Conservation (phyloP, 129 eudicot species). For the Rutidosis leptorrhynchoides region DNA sequence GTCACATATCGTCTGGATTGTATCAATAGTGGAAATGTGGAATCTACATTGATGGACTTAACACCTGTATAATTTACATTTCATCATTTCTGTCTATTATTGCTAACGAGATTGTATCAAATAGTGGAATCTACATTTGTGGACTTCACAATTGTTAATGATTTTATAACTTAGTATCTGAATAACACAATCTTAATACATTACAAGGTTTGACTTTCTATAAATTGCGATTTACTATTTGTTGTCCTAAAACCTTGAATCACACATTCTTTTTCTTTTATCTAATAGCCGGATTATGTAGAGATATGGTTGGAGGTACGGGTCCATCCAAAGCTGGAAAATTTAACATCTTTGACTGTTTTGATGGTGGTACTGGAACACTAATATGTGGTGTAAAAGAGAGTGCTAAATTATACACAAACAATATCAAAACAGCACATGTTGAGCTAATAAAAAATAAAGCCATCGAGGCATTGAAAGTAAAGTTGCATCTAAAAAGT, state of each 20-base stretch:
- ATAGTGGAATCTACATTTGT: no score
- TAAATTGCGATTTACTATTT: not conserved
- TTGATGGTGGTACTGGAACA: constrained; percentile 73
- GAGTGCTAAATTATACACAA: constrained; percentile 59
- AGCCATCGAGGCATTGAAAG: constrained; percentile 60
- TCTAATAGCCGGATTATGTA: constrained; percentile 64
- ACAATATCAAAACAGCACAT: constrained; percentile 59
- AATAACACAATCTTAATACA: not conserved
- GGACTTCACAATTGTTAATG: no score
- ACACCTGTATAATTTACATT: no score
- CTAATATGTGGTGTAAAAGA: constrained; percentile 72
- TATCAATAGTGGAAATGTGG: no score
- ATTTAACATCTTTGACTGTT: constrained; percentile 61
- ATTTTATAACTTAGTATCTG: no score
- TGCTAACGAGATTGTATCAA: no score
- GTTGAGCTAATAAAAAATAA: constrained; percentile 56
- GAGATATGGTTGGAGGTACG: constrained; percentile 56
- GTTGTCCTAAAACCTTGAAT: not conserved
- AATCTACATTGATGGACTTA: no score
- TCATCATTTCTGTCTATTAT: no score
- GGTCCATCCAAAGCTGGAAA: constrained; percentile 54
- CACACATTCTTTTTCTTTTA: constrained; percentile 12
- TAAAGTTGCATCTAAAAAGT: constrained; percentile 63
- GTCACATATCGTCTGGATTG: no score
- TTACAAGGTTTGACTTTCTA: not conserved